A percentile compares a stretch with the other conserved stretches of the same genome.
Conservation (phyloP, 257 asterid species). For the Henckelia pumila region DNA sequence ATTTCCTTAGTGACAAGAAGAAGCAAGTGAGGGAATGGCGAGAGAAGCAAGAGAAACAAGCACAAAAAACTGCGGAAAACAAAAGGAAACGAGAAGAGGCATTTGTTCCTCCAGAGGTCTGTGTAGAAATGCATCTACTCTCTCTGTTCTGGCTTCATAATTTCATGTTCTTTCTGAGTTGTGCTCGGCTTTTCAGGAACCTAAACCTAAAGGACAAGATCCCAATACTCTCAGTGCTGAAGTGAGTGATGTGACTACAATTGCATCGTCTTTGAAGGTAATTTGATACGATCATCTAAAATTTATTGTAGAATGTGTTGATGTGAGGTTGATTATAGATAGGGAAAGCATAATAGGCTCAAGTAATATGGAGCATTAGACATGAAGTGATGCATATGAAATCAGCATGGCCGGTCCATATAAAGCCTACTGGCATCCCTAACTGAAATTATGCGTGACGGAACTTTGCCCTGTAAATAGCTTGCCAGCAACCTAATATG, state of each 20-base stretch:
- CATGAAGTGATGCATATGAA: neutral
- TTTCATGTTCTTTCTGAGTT: slow-evolving; percentile 3
- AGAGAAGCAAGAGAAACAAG: slow-evolving; percentile 91
- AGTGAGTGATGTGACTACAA: slow-evolving; percentile 49
- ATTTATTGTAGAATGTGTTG: neutral
- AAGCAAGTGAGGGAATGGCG: slow-evolving; percentile 82
- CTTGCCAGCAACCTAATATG: neutral
- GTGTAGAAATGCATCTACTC: slow-evolving; percentile 20
- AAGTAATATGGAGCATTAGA: neutral
- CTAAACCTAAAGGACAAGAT: slow-evolving; percentile 39
- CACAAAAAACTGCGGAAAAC: slow-evolving; percentile 65
- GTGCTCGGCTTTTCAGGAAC: slow-evolving; percentile 51
- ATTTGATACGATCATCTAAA: slow-evolving; percentile 4
- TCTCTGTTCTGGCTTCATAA: neutral
- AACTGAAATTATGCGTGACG: neutral
- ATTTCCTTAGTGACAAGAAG: slow-evolving; percentile 70
- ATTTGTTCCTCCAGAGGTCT: slow-evolving; percentile 86
- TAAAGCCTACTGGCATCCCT: neutral
- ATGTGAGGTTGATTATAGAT: neutral
- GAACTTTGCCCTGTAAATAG: neutral
- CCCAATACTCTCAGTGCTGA: slow-evolving; percentile 28
- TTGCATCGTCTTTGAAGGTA: slow-evolving; percentile 73
- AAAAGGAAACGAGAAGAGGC: slow-evolving; percentile 77
- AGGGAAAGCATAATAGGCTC: neutral
- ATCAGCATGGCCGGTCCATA: neutral